These are phyloP conservation scores for Paraphoma chrysanthemicola DNA, from an alignment of 2,329 filamentous ascomycete genomes.

Conservation along the genomic window DNA sequence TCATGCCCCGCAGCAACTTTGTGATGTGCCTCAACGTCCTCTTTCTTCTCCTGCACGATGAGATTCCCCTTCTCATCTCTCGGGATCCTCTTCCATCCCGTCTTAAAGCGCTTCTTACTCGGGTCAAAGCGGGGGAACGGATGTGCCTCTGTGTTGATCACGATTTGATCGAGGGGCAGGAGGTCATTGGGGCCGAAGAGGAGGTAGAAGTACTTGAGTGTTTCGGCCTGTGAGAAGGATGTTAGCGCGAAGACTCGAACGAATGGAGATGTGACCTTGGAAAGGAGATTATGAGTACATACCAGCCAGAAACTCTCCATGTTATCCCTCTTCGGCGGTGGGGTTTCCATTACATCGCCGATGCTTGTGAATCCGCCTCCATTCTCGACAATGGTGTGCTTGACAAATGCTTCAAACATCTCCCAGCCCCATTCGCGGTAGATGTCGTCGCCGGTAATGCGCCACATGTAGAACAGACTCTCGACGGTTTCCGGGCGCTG, in stretches of 20 bases:
- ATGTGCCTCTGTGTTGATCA: conserved; percentile 97
- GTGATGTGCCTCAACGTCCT: not conserved
- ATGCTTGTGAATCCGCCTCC: conserved; percentile 84
- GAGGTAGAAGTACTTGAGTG: conserved; percentile 96
- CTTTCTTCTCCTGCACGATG: conserved; percentile 18
- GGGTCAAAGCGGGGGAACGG: conserved; percentile 87
- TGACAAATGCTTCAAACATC: conserved; percentile 92
- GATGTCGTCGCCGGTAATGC: conserved; percentile 86
- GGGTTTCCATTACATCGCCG: conserved; percentile 74
- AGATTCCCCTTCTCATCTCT: conserved; percentile 50
- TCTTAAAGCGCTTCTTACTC: conserved; percentile 73
- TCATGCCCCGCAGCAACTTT: not conserved
- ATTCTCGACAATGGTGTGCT: conserved; percentile 80
- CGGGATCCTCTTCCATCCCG: conserved; percentile 79
- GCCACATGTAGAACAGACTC: conserved; percentile 97
- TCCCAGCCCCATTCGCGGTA: conserved; percentile 99
- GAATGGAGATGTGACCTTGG: not conserved
- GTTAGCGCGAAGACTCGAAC: no score
- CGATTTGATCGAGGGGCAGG: conserved; percentile 82
- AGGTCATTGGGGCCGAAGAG: conserved; percentile 86
- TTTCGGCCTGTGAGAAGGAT: conserved; percentile 73
- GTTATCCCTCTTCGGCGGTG: conserved; percentile 77
- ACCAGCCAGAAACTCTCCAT: conserved; percentile 99
- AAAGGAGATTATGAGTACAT: conserved; percentile 55
- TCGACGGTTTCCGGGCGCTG: conserved; percentile 98